phyloP scores from a whole-genome alignment of 148 eudicot species.

The Rhododendron ferrugineum region DNA sequence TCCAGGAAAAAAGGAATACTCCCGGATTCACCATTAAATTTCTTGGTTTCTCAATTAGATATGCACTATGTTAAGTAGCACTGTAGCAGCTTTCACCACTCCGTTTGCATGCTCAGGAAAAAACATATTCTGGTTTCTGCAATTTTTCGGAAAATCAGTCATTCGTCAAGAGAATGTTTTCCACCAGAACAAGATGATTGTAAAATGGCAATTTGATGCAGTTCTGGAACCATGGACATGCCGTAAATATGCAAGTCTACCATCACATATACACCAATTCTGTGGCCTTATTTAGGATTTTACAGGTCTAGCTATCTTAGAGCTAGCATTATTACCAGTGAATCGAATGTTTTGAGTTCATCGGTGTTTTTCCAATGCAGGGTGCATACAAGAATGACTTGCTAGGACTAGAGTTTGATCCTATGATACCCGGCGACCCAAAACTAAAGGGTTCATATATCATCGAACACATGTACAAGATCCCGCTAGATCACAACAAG shows the following conservation, averaged over 20 bases:
- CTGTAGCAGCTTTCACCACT: not conserved
- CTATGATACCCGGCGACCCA: slow-evolving; percentile 44
- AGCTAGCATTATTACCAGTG: not conserved
- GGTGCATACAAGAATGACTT: slow-evolving; percentile 74
- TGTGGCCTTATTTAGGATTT: not conserved
- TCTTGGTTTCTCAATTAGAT: not conserved
- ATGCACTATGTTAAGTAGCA: not conserved
- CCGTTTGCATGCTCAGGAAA: not conserved
- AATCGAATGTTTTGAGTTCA: not conserved
- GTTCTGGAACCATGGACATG: not conserved
- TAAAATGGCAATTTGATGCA: not conserved
- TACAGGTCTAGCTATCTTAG: not conserved
- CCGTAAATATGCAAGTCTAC: not conserved
- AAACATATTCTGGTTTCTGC: not conserved
- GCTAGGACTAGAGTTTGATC: slow-evolving; percentile 66
- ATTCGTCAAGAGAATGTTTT: not conserved
- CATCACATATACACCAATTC: not conserved
- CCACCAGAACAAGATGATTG: not conserved
- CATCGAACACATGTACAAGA: slow-evolving; percentile 39
- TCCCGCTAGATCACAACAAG: slow-evolving; percentile 56
- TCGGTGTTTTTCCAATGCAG: slow-evolving; percentile 26
- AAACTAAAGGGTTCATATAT: slow-evolving; percentile 50
- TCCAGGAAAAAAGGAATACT: not conserved
- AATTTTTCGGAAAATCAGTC: not conserved
- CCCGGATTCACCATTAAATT: not conserved